Base-by-base conservation (phyloP, 2,329 filamentous ascomycete genomes). In the Exophiala bonariae region DNA sequence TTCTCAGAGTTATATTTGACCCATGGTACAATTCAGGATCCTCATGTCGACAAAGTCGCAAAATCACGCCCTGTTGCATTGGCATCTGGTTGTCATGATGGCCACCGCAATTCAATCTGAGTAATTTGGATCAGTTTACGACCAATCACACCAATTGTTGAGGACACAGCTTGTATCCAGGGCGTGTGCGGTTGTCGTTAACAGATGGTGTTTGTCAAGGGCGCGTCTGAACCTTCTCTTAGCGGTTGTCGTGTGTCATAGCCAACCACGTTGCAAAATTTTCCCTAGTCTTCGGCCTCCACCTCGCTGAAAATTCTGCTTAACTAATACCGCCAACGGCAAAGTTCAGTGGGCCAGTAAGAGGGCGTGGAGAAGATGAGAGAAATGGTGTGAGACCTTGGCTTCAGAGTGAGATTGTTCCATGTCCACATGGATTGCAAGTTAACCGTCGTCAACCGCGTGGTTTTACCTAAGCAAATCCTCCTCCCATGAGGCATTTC, bases 211-310 rank as follows among this genome's bases (percentile, higher is more conserved):
- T 56, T 43, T 49, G 45, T 56, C 47, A 54, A 54, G 43, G 46
- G 43, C 44, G 40, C 55, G 55, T 50, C 37, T 50, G 31, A 23
- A 52, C 50, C 50, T 58, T 40, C 55, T 56, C 14, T 58, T 58
- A 56, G 53, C 45, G 52, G 48, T 48, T 50, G 33, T 42, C 48
- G 39, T 52, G 46, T 48, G 49, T 51, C 39, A 50, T 18, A 38
- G 44, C 41, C 46, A 53, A 35, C 46, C 45, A 58, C 34, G 39
- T 18, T 41, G 14, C 48, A 45, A 49, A 54, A 42, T 47, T 51
- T 47, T 45, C 17, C 19, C 13, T 9, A 10, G 13, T 16, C 32
- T 20, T 45, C 18, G 14, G 23, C 23, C 6, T 26, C 23, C 23
- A 26, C 23, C 23, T 11, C 6, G 23, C 6, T 26, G 40, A 52